A percentile compares a stretch with the other conserved stretches of the same genome.
These are phyloP conservation scores for Pseudotulostoma volvatum DNA, from an alignment of 495 filamentous ascomycete genomes.

Conservation along the genomic window DNA sequence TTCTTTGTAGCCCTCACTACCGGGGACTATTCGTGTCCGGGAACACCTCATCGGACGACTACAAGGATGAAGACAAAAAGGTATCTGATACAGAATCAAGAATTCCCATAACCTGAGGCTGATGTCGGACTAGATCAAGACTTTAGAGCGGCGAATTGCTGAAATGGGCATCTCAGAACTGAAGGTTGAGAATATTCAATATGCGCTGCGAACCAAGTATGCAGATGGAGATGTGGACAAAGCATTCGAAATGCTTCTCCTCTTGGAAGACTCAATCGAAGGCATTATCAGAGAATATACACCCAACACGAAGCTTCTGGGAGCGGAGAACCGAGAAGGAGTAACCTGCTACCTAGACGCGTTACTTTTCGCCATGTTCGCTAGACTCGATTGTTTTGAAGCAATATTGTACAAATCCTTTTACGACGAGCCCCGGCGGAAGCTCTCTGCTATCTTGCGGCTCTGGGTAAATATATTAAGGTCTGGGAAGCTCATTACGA, in stretches of 20 bases:
- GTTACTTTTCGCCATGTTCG: constrained; percentile 95
- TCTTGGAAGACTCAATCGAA: constrained; percentile 64
- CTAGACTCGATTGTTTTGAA: constrained; percentile 75
- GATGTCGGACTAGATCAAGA: constrained; percentile 16
- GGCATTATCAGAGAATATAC: constrained; percentile 64
- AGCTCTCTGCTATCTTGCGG: constrained; percentile 55
- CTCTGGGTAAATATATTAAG: constrained; percentile 89
- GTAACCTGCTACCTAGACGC: constrained; percentile 89
- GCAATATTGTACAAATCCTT: constrained; percentile 65
- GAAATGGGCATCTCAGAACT: constrained; percentile 20
- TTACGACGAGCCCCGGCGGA: constrained; percentile 46
- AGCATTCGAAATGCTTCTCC: constrained; percentile 54
- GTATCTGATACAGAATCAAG: constrained; percentile 8
- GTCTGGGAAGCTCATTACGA: constrained; percentile 67
- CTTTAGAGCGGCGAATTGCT: constrained; percentile 17
- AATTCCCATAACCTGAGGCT: neutral
- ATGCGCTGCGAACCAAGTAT: constrained; percentile 49
- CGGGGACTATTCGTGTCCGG: constrained; percentile 20
- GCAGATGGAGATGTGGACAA: constrained; percentile 54
- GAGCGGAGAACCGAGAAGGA: constrained; percentile 69
- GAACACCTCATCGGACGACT: constrained; percentile 7
- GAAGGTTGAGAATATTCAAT: constrained; percentile 41
- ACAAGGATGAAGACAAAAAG: constrained; percentile 25
- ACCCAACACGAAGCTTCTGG: constrained; percentile 51
- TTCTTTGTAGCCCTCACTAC: no score